Evolutionary conservation across 2,329 filamentous ascomycete species (phyloP).

Genomic region (Tolypocladium album): DNA sequence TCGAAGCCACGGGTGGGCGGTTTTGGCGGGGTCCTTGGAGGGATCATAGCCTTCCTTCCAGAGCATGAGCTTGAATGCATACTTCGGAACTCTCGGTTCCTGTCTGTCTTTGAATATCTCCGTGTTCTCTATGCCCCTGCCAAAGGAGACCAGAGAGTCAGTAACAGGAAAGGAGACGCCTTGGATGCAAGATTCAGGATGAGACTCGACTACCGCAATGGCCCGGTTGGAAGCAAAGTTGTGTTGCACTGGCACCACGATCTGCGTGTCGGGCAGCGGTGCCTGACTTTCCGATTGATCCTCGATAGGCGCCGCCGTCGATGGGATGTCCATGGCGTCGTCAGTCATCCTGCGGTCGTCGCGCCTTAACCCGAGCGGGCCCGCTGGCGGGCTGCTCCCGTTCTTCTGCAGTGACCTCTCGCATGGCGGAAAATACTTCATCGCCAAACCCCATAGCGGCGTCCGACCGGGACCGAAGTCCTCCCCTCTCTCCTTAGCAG

Average conservation of each 20-base stretch:
- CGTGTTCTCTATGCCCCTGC: constrained; percentile 59
- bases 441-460: constrained; percentile 43
- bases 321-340: constrained; percentile 15
- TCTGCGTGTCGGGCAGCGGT: constrained; percentile 22
- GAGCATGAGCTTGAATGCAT: constrained; percentile 67
- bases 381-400: not conserved
- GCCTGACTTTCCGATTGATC: constrained; percentile 23
- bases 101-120: constrained; percentile 48
- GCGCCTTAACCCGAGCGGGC: constrained; percentile 11
- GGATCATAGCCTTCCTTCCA: constrained; percentile 60
- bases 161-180: constrained; percentile 55
- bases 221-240: constrained; percentile 25
- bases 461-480: constrained; percentile 41
- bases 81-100: constrained; percentile 70
- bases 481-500: constrained; percentile 38
- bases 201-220: constrained; percentile 57
- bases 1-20: constrained; percentile 34
- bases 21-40: constrained; percentile 40
- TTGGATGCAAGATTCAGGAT: constrained; percentile 52
- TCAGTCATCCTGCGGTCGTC: constrained; percentile 13
- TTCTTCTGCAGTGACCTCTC: constrained; percentile 7
- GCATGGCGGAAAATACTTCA: constrained; percentile 46
- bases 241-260: constrained; percentile 22
- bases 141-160: constrained; percentile 64
- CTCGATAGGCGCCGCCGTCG: constrained; percentile 17